Conservation (phyloP, 192 early-diverging fungal species). For the Backusella circina region DNA sequence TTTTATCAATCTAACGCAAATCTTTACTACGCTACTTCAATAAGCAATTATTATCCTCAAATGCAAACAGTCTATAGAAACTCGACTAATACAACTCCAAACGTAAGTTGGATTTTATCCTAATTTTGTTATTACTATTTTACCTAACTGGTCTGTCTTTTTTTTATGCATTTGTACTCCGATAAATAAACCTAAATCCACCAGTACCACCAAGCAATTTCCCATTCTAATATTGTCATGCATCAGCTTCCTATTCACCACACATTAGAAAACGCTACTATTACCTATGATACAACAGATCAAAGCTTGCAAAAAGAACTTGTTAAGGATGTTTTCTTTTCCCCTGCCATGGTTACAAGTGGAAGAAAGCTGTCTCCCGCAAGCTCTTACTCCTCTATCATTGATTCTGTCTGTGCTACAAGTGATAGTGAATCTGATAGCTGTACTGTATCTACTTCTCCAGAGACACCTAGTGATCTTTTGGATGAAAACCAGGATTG, state of each 20-base stretch:
- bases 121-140: background rate
- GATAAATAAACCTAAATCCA: slow-evolving; percentile 3
- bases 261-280: slow-evolving; percentile 34
- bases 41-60: background rate
- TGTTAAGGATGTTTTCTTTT: slow-evolving; percentile 42
- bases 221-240: slow-evolving; percentile 8
- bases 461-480: slow-evolving; percentile 13
- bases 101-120: slow-evolving; percentile 1
- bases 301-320: slow-evolving; percentile 19
- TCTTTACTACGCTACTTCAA: background rate
- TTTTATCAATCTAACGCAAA: background rate
- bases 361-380: background rate
- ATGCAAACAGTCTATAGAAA: background rate
- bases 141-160: background rate
- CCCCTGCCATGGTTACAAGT: slow-evolving; percentile 28
- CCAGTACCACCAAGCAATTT: slow-evolving; percentile 14
- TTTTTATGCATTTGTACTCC: background rate
- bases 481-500: slow-evolving; percentile 12
- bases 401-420: slow-evolving; percentile 1
- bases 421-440: slow-evolving; percentile 23
- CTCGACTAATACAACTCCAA: background rate
- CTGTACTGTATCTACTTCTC: slow-evolving; percentile 15
- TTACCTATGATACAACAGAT: slow-evolving; percentile 30
- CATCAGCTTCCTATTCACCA: slow-evolving; percentile 20
- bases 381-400: background rate